Conservation (phyloP, 2,329 filamentous ascomycete species). For the Onygenales sp. region DNA sequence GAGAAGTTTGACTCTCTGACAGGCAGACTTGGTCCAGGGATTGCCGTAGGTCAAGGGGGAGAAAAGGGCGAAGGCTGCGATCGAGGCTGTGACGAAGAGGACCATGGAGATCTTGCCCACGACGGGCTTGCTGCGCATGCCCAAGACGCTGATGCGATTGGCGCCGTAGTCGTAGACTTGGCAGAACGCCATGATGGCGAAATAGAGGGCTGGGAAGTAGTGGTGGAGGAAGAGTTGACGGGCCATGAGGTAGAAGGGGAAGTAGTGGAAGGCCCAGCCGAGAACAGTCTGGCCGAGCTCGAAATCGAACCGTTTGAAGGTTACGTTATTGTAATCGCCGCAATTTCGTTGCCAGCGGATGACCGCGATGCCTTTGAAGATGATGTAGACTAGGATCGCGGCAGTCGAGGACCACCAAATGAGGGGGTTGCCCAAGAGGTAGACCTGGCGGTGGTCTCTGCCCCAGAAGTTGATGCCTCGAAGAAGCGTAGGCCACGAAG, state of each 20-base stretch:
- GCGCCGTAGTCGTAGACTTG: constrained; percentile 82
- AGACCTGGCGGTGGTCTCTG: constrained; percentile 85
- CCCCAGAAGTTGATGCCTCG: constrained; percentile 99
- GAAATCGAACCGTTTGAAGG: constrained; percentile 96
- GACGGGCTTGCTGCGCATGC: constrained; percentile 58
- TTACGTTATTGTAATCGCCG: constrained; percentile 70
- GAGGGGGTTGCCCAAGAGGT: constrained; percentile 87
- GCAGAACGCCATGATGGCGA: constrained; percentile 79
- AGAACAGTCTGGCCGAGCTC: constrained; percentile 85
- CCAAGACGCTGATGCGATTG: constrained; percentile 59
- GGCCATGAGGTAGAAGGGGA: constrained; percentile 97
- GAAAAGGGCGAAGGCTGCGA: constrained; percentile 73
- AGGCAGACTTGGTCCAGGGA: constrained; percentile 82
- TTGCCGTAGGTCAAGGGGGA: constrained; percentile 89
- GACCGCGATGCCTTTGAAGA: constrained; percentile 80
- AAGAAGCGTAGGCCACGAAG: constrained; percentile 82
- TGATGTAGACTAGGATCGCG: constrained; percentile 64
- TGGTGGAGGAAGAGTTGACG: constrained; percentile 97
- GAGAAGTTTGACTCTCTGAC: constrained; percentile 78
- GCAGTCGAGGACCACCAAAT: constrained; percentile 88
- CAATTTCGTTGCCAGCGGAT: constrained; percentile 92
- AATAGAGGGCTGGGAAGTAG: constrained; percentile 95
- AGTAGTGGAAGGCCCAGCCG: constrained; percentile 96
- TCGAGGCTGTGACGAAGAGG: constrained; percentile 62
- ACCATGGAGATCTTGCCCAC: constrained; percentile 68